Evolutionary conservation across 1,284 basidiomycete species (phyloP).

Genomic region (Peniophora sp.): DNA sequence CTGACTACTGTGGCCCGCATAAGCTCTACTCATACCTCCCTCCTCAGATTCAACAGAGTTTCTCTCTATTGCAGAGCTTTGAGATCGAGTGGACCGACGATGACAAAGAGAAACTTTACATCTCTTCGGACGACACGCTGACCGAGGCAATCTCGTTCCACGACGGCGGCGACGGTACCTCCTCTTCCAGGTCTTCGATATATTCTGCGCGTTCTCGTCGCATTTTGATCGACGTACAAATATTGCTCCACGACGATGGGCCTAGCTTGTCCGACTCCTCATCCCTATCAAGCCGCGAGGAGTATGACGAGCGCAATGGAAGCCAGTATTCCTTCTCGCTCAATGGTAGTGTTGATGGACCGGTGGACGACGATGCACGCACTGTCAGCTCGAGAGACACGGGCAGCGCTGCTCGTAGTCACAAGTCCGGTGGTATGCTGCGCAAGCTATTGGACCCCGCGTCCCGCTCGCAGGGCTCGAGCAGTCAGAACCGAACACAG

Average conservation of each 20-base stretch:
- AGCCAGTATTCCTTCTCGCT: constrained; percentile 54
- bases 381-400: constrained; percentile 67
- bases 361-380: constrained; percentile 57
- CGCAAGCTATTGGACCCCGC: constrained; percentile 6
- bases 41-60: constrained; percentile 72
- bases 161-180: constrained; percentile 58
- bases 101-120: constrained; percentile 67
- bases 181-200: constrained; percentile 66
- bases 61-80: constrained; percentile 66
- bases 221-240: constrained; percentile 69
- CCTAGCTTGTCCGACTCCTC: constrained; percentile 85
- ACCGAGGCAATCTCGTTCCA: constrained; percentile 83
- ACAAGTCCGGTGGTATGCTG: constrained; percentile 6
- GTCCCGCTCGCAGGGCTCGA: constrained; percentile 4
- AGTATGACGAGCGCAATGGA: constrained; percentile 52
- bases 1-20: background rate
- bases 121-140: constrained; percentile 66
- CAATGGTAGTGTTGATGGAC: constrained; percentile 19
- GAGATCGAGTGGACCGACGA: constrained; percentile 81
- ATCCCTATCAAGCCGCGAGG: constrained; percentile 70
- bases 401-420: constrained; percentile 12
- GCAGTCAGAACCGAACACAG: constrained; percentile 1
- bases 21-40: background rate
- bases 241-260: constrained; percentile 82
- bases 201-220: constrained; percentile 60